These are phyloP conservation scores for Choanephora cucurbitarum DNA, from an alignment of 371 early-diverging fungal species.

Conservation along the genomic window DNA sequence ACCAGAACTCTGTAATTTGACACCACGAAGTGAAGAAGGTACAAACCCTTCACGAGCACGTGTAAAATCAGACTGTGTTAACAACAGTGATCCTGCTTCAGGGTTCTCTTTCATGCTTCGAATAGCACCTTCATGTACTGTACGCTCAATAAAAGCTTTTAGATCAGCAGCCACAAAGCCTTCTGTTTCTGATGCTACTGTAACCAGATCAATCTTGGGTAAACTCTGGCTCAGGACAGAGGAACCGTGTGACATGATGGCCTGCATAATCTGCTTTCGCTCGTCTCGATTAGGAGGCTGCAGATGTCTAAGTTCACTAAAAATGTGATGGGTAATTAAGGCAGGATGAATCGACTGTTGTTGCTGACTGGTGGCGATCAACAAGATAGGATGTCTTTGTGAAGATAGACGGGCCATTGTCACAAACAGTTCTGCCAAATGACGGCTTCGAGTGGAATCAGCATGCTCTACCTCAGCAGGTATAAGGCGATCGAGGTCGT, in stretches of 20 bases:
- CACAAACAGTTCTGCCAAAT: conserved; percentile 70
- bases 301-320: conserved; percentile 68
- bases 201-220: conserved; percentile 63
- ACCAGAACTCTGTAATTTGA: conserved; percentile 76
- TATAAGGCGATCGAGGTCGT: conserved; percentile 94
- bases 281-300: conserved; percentile 71
- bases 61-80: conserved; percentile 68
- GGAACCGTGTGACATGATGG: conserved; percentile 55
- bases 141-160: conserved; percentile 75
- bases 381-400: conserved; percentile 53
- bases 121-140: conserved; percentile 82
- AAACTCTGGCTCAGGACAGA: conserved; percentile 37
- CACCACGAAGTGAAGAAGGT: conserved; percentile 81
- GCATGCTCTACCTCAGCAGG: conserved; percentile 85
- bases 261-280: conserved; percentile 65
- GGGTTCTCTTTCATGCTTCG: conserved; percentile 55
- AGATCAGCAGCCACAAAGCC: conserved; percentile 89
- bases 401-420: conserved; percentile 47
- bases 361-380: conserved; percentile 75
- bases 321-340: conserved; percentile 64
- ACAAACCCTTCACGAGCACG: conserved; percentile 79
- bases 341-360: conserved; percentile 68
- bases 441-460: conserved; percentile 69
- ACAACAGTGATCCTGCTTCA: conserved; percentile 15
- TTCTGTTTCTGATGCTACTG: conserved; percentile 83